Conservation (phyloP, 192 early-diverging fungal species). For the Piromyces sp. region DNA sequence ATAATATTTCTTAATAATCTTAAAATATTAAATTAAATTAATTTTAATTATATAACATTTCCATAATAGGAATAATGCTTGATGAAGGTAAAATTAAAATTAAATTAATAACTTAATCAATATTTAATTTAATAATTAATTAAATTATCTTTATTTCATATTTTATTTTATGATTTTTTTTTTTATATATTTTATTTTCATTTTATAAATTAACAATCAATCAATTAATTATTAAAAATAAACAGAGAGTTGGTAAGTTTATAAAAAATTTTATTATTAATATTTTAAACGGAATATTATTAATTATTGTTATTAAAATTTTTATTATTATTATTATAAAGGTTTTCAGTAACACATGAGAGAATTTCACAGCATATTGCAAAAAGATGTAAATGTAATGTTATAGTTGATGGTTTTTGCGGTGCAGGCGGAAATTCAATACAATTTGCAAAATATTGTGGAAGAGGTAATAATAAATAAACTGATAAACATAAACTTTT, state of each 20-base stretch:
- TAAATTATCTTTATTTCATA: too few relatives aligned
- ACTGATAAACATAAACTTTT: too few relatives aligned
- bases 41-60: not conserved
- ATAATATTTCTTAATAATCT: too few relatives aligned
- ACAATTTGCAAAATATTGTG: conserved; percentile 79
- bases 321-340: conserved; percentile 19
- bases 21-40: too few relatives aligned
- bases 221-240: too few relatives aligned
- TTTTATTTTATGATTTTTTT: too few relatives aligned
- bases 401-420: conserved; percentile 83
- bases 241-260: not conserved
- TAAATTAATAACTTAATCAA: too few relatives aligned
- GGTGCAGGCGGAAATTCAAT: conserved; percentile 94
- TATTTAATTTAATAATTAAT: too few relatives aligned
- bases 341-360: conserved; percentile 94
- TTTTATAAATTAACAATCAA: too few relatives aligned
- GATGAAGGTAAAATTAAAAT: conserved; percentile 43
- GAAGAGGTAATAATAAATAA: conserved; percentile 45
- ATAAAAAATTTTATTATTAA: not conserved
- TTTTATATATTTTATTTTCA: too few relatives aligned
- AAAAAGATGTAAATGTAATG: conserved; percentile 34
- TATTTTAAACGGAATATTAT: conserved; percentile 3
- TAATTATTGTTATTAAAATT: not conserved
- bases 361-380: conserved; percentile 64
- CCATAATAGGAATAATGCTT: conserved; percentile 29